A percentile compares a stretch with the other conserved stretches of the same genome.
These are phyloP conservation scores for Kregervanrija fluxuum DNA, from an alignment of 805 yeast species.

Conservation along the genomic window DNA sequence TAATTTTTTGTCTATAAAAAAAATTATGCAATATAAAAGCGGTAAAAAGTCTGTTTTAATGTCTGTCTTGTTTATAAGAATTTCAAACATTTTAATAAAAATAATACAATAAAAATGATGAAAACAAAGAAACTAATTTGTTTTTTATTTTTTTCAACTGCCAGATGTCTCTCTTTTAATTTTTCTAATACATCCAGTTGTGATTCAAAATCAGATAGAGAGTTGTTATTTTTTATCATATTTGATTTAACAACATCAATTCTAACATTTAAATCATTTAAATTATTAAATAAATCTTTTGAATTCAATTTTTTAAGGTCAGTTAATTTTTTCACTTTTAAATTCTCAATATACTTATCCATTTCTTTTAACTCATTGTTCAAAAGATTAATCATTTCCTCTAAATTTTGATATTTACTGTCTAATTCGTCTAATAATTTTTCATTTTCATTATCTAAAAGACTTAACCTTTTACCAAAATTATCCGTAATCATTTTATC, in stretches of 20 bases:
- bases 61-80: too few species aligned
- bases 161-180: conserved; percentile 12
- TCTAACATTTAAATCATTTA: conserved; percentile 23
- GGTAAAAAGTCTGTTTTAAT: too few species aligned
- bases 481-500: conserved; percentile 19
- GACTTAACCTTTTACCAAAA: conserved; percentile 16
- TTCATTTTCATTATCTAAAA: conserved; percentile 23
- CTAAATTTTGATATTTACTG: conserved; percentile 21
- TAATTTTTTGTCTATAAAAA: too few species aligned
- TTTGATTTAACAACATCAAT: conserved; percentile 18
- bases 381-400: conserved; percentile 23
- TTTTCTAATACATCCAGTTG: conserved; percentile 14
- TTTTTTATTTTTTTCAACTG: conserved; percentile 5
- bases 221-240: conserved; percentile 16
- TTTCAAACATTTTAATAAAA: neutral
- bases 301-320: conserved; percentile 16
- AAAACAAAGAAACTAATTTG: conserved; percentile 2
- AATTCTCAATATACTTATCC: conserved; percentile 20
- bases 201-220: conserved; percentile 15
- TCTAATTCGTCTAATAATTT: conserved; percentile 23
- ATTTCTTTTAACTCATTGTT: conserved; percentile 20
- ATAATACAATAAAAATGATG: neutral
- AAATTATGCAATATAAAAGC: too few species aligned
- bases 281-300: conserved; percentile 18
- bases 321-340: conserved; percentile 23